These are phyloP conservation scores for Rhododendron henanense DNA, from an alignment of 148 eudicot species.

Conservation along the genomic window DNA sequence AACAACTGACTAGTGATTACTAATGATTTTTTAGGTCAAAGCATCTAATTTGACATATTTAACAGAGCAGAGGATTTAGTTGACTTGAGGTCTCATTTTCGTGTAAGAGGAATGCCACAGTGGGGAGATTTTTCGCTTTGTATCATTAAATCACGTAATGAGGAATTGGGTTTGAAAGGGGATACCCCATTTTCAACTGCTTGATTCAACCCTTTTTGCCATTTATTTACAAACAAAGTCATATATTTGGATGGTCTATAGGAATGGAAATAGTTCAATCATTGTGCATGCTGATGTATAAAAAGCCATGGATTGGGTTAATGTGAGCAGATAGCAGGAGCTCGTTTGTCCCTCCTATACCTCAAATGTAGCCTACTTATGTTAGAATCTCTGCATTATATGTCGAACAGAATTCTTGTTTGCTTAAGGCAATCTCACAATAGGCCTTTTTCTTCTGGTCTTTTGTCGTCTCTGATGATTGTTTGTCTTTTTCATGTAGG, in stretches of 20 bases:
- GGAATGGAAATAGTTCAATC: not conserved
- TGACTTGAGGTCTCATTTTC: not conserved
- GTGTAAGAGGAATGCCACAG: not conserved
- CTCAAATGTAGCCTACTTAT: not conserved
- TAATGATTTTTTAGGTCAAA: not conserved
- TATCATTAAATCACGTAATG: not conserved
- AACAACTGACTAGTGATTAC: not conserved
- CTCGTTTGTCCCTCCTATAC: not conserved
- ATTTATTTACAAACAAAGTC: not conserved
- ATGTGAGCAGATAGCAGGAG: not conserved
- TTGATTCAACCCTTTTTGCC: not conserved
- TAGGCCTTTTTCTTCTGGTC: not conserved
- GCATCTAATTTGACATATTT: not conserved
- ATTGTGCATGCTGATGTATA: not conserved
- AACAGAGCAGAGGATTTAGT: not conserved
- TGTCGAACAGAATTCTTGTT: not conserved
- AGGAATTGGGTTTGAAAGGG: not conserved
- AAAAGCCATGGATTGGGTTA: not conserved
- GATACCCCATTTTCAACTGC: not conserved
- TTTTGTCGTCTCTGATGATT: not conserved
- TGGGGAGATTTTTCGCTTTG: not conserved
- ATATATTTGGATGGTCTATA: not conserved
- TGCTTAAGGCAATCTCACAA: not conserved
- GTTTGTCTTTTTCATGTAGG: constrained; percentile 31
- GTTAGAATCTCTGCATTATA: not conserved